Conservation (phyloP, 2,329 filamentous ascomycete genomes). For the Neonectria punicea region DNA sequence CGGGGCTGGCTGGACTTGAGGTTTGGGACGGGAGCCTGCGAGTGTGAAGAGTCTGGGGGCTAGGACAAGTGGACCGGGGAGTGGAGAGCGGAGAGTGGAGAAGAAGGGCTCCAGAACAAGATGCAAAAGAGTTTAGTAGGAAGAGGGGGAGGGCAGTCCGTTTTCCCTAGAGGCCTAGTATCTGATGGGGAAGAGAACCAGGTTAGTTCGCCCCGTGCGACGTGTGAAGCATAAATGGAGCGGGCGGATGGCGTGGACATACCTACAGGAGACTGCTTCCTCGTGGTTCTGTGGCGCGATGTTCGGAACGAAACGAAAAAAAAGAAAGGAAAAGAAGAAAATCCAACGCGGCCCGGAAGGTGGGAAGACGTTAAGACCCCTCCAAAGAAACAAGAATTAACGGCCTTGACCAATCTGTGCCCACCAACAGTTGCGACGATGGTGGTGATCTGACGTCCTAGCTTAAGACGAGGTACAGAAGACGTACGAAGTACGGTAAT, state of each 20-base stretch:
- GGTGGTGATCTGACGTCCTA: slow-evolving; percentile 21
- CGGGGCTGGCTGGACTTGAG: slow-evolving; percentile 15
- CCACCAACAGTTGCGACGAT: slow-evolving; percentile 12
- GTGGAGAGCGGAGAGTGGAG: slow-evolving; percentile 21
- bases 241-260: slow-evolving; percentile 12
- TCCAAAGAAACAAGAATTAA: not conserved
- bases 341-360: not conserved
- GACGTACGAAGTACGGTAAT: not conserved
- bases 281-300: slow-evolving; percentile 11
- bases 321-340: not conserved
- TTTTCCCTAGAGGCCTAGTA: slow-evolving; percentile 4
- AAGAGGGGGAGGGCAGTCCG: slow-evolving; percentile 11
- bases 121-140: slow-evolving; percentile 25
- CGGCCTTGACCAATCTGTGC: not conserved
- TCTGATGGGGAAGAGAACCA: slow-evolving; percentile 9
- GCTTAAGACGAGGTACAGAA: not conserved
- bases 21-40: slow-evolving; percentile 1
- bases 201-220: slow-evolving; percentile 6
- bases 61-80: slow-evolving; percentile 18
- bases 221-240: no score
- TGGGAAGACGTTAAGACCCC: not conserved
- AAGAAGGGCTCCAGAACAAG: slow-evolving; percentile 21
- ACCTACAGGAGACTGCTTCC: slow-evolving; percentile 1
- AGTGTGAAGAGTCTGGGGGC: slow-evolving; percentile 13
- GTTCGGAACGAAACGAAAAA: not conserved